phyloP scores from a whole-genome alignment of 2,329 filamentous ascomycete genomes.

The Cladophialophora chaetospira region DNA sequence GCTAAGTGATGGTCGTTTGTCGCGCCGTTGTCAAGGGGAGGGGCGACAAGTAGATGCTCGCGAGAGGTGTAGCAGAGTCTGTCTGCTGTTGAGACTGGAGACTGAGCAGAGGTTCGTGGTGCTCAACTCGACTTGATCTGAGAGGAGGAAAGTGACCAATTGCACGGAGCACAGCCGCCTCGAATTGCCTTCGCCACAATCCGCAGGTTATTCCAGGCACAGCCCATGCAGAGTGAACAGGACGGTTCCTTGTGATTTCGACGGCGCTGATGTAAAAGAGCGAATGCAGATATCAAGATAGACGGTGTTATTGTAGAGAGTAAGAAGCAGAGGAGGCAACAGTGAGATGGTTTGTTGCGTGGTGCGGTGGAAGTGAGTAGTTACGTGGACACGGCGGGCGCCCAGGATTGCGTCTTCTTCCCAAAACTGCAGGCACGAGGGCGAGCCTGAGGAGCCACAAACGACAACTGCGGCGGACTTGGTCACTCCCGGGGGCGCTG shows the following conservation, averaged over 20 bases:
- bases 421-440: background rate
- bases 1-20: background rate
- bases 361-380: slow-evolving; percentile 1
- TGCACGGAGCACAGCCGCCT: slow-evolving; percentile 28
- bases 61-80: slow-evolving; percentile 1
- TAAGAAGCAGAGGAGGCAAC: slow-evolving; percentile 4
- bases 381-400: slow-evolving; percentile 3
- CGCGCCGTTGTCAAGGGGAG: slow-evolving; percentile 5
- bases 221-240: slow-evolving; percentile 17
- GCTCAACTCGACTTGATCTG: slow-evolving; percentile 7
- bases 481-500: background rate
- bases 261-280: background rate
- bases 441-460: background rate
- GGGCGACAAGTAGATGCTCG: slow-evolving; percentile 1
- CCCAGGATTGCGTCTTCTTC: slow-evolving; percentile 11
- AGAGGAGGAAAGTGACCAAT: slow-evolving; percentile 14
- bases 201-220: slow-evolving; percentile 9
- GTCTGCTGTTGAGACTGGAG: background rate
- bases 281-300: background rate
- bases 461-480: background rate
- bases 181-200: slow-evolving; percentile 27
- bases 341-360: slow-evolving; percentile 6
- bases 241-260: too few species aligned
- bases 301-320: background rate
- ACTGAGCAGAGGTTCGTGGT: background rate